A percentile compares a stretch with the other conserved stretches of the same genome.
phyloP scores from a whole-genome alignment of 306 rosid genomes.

The Dalbergia oliveri region DNA sequence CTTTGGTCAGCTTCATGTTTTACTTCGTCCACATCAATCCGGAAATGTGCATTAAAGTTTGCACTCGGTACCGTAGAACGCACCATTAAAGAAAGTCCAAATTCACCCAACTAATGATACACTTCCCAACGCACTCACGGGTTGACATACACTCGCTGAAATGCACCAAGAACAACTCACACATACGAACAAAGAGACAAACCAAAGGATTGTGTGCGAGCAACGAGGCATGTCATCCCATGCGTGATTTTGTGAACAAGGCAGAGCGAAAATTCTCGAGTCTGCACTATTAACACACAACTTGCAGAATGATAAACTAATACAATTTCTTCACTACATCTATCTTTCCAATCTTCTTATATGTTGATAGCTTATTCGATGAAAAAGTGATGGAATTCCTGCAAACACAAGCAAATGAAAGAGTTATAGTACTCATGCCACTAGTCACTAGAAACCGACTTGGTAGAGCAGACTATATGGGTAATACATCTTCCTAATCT shows the following conservation, averaged over 20 bases:
- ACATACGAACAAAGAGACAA: conserved; percentile 41
- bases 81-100: neutral
- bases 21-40: too few species aligned
- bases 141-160: conserved; percentile 38
- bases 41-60: too few species aligned
- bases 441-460: neutral
- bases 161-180: conserved; percentile 39
- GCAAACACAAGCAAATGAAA: conserved; percentile 10
- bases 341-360: conserved; percentile 6
- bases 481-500: neutral
- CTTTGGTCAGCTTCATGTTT: too few species aligned
- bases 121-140: conserved; percentile 56
- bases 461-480: neutral
- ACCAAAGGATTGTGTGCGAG: neutral
- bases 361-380: conserved; percentile 44
- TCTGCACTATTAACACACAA: conserved; percentile 31
- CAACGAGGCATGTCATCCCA: conserved; percentile 3
- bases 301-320: conserved; percentile 37
- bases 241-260: conserved; percentile 20
- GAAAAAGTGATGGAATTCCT: conserved; percentile 45
- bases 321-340: conserved; percentile 37
- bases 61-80: too few species aligned
- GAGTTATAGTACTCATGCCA: neutral
- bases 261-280: neutral
- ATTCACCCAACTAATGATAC: conserved; percentile 10